phyloP scores from a whole-genome alignment of 805 yeast species.

The Hanseniaspora occidentalis region DNA sequence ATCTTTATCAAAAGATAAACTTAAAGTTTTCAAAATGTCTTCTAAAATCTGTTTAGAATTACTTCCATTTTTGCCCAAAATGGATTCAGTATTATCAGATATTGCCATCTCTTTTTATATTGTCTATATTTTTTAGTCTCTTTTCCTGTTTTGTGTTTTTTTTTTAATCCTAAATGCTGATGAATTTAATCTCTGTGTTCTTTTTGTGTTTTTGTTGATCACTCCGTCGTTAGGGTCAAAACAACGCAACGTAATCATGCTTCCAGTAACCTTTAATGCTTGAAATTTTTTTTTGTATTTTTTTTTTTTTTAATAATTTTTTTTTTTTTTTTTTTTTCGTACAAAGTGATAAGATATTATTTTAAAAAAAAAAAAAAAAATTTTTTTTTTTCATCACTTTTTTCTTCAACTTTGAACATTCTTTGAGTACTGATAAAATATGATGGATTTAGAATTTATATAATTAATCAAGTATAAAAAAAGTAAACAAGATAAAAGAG shows the following conservation, averaged over 20 bases:
- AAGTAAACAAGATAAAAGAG: no score
- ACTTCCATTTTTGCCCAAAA: no score
- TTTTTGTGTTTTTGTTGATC: constrained; percentile 15
- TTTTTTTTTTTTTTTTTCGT: neutral
- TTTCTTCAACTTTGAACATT: neutral
- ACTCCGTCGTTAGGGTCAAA: no score
- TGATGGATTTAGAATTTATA: no score
- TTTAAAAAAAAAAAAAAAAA: neutral
- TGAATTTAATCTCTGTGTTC: constrained; percentile 17
- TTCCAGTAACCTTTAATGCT: no score
- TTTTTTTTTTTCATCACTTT: neutral
- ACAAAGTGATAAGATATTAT: neutral
- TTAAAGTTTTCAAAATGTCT: constrained; percentile 39
- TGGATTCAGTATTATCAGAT: no score
- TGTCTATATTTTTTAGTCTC: constrained; percentile 18
- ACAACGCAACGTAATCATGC: no score
- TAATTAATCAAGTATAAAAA: no score
- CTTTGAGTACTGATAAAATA: no score
- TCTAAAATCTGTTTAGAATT: constrained; percentile 33
- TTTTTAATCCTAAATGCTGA: no score
- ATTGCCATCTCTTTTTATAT: neutral
- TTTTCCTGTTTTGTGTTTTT: constrained; percentile 18
- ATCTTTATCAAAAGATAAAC: constrained; percentile 43
- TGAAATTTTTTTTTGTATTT: no score
- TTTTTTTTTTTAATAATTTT: neutral